Percentiles rank a stretch among this genome's conserved stretches.
Conservation (phyloP, 352 stramenopile genomes). For the Globisporangium canariense region DNA sequence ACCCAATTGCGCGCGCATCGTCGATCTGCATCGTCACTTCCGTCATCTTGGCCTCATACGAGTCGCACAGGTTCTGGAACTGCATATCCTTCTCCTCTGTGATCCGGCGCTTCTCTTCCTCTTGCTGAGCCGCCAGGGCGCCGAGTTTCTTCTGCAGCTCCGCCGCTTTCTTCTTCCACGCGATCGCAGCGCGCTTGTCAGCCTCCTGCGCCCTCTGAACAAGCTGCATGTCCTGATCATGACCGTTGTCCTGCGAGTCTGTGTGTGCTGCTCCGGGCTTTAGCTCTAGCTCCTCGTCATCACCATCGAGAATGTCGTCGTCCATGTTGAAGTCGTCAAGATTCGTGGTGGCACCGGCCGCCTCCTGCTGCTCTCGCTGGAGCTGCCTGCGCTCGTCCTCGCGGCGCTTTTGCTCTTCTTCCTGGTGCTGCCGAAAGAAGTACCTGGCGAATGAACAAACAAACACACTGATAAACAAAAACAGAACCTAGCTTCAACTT, state of each 20-base stretch:
- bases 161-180: constrained; percentile 72
- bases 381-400: constrained; percentile 27
- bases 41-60: constrained; percentile 71
- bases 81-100: constrained; percentile 51
- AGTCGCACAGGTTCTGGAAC: constrained; percentile 62
- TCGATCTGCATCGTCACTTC: constrained; percentile 75
- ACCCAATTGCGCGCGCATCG: constrained; percentile 56
- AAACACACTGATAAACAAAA: background rate
- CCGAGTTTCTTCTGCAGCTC: constrained; percentile 61
- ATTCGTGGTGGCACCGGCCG: constrained; percentile 2
- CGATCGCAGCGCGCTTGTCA: constrained; percentile 36
- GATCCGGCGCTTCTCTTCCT: constrained; percentile 44
- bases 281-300: background rate
- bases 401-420: constrained; percentile 25
- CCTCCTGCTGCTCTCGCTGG: constrained; percentile 31
- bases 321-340: constrained; percentile 24
- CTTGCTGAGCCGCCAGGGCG: constrained; percentile 32
- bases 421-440: constrained; percentile 70
- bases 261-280: constrained; percentile 17
- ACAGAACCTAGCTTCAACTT: background rate
- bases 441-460: constrained; percentile 23
- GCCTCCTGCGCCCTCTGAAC: constrained; percentile 34
- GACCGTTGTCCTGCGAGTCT: constrained; percentile 21
- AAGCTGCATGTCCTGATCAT: constrained; percentile 35
- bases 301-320: constrained; percentile 1